These are phyloP conservation scores for Taphrina betulina DNA, from an alignment of 1,139 yeast genomes.

Conservation along the genomic window DNA sequence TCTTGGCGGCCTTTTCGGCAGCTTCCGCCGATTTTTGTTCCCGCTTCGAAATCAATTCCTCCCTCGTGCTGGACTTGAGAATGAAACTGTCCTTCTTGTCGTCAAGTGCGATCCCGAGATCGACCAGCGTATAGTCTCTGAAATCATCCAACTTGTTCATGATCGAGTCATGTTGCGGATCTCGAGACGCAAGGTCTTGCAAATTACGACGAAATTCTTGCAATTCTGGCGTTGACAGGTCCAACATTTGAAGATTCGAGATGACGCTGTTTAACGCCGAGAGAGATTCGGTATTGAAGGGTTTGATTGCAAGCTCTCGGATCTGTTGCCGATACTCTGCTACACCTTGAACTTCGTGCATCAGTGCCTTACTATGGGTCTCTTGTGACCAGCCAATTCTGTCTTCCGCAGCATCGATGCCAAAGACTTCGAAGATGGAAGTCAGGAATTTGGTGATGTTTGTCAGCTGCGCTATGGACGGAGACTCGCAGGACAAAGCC, in stretches of 20 bases:
- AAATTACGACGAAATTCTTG: background rate
- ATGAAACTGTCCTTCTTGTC: constrained; percentile 68
- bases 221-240: constrained; percentile 6
- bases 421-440: constrained; percentile 11
- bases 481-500: background rate
- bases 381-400: constrained; percentile 17
- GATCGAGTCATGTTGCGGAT: constrained; percentile 46
- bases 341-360: constrained; percentile 6
- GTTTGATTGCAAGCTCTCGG: constrained; percentile 1
- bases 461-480: background rate
- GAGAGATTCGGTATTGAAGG: background rate
- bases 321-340: constrained; percentile 15
- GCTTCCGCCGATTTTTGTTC: constrained; percentile 51
- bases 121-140: constrained; percentile 64
- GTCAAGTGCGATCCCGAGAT: constrained; percentile 78
- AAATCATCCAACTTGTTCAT: constrained; percentile 60
- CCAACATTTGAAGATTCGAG: background rate
- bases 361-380: constrained; percentile 1
- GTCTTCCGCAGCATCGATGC: constrained; percentile 22
- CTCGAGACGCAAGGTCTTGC: background rate
- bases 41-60: constrained; percentile 61
- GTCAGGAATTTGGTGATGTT: constrained; percentile 9
- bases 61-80: constrained; percentile 77
- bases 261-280: background rate
- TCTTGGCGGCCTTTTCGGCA: constrained; percentile 47